These are phyloP conservation scores for Pseudogymnoascus verrucosus DNA, from an alignment of 2,329 filamentous ascomycete genomes.

Conservation along the genomic window DNA sequence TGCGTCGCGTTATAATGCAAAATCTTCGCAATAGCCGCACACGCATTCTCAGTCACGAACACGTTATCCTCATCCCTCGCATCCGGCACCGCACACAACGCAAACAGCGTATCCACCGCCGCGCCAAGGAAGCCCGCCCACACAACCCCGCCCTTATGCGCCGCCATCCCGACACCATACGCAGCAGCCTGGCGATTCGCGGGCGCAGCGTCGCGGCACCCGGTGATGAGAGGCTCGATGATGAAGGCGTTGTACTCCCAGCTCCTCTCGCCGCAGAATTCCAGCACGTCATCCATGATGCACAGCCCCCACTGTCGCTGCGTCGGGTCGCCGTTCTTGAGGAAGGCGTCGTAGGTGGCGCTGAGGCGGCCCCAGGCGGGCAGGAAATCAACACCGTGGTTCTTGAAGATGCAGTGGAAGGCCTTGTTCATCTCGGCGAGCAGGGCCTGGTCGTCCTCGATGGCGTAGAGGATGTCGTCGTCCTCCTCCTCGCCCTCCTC, in stretches of 20 bases:
- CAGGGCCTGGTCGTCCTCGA: constrained; percentile 94
- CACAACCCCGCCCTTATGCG: constrained; percentile 77
- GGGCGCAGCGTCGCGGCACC: constrained; percentile 76
- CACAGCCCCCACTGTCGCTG: constrained; percentile 98
- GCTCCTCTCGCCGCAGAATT: constrained; percentile 88
- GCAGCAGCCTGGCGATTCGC: constrained; percentile 93
- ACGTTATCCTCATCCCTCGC: constrained; percentile 87
- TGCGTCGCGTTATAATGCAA: constrained; percentile 78
- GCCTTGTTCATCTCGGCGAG: constrained; percentile 99
- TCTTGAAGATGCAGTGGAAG: constrained; percentile 98
- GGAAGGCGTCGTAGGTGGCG: constrained; percentile 76
- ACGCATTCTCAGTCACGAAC: constrained; percentile 96
- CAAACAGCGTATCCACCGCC: constrained; percentile 74
- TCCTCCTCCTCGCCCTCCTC: constrained; percentile 87
- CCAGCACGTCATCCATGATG: constrained; percentile 95
- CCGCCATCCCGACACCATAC: constrained; percentile 92
- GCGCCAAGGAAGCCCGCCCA: constrained; percentile 85
- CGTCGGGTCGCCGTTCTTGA: constrained; percentile 72
- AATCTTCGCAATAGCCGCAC: constrained; percentile 93
- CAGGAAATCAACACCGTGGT: constrained; percentile 78
- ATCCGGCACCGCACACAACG: constrained; percentile 71
- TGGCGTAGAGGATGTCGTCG: constrained; percentile 79
- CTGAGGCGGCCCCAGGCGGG: constrained; percentile 81
- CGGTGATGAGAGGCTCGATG: constrained; percentile 75
- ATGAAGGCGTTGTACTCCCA: constrained; percentile 83